A percentile compares a stretch with the other conserved stretches of the same genome.
Conservation (phyloP, 2,329 filamentous ascomycete genomes). For the Ophiostoma novo-ulmi region DNA sequence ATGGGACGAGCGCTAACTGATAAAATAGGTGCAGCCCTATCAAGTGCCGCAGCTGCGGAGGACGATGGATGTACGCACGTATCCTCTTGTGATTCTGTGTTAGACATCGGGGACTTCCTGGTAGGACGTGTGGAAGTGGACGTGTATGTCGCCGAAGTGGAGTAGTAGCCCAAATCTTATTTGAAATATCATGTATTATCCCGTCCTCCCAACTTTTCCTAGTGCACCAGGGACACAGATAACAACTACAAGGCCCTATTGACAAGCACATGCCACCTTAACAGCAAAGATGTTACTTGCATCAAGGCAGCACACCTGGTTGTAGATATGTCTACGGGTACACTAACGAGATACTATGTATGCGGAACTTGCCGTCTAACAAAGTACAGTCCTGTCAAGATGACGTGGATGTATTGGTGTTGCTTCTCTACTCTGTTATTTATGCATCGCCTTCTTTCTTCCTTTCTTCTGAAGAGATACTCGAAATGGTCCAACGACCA, state of each 20-base stretch:
- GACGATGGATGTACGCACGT: background rate
- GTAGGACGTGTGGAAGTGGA: background rate
- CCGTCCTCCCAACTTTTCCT: background rate
- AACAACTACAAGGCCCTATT: background rate
- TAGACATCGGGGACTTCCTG: background rate
- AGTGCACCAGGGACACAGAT: background rate
- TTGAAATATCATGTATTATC: background rate
- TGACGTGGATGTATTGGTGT: background rate
- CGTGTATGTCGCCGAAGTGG: background rate
- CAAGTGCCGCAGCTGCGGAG: background rate
- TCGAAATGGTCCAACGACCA: background rate
- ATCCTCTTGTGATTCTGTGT: background rate
- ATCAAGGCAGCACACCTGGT: background rate
- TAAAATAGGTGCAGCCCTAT: background rate
- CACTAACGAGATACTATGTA: background rate
- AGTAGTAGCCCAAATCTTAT: background rate
- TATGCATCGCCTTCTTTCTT: too few species aligned
- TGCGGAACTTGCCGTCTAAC: background rate
- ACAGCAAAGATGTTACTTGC: background rate
- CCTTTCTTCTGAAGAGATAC: too few species aligned
- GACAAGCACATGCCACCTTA: background rate
- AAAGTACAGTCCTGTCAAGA: background rate
- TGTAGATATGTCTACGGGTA: background rate
- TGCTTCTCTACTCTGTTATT: too few species aligned
- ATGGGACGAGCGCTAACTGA: background rate